A percentile compares a stretch with the other conserved stretches of the same genome.
Evolutionary conservation across 1,139 yeast genomes (phyloP).

Genomic region (Yamadazyma aaseri): DNA sequence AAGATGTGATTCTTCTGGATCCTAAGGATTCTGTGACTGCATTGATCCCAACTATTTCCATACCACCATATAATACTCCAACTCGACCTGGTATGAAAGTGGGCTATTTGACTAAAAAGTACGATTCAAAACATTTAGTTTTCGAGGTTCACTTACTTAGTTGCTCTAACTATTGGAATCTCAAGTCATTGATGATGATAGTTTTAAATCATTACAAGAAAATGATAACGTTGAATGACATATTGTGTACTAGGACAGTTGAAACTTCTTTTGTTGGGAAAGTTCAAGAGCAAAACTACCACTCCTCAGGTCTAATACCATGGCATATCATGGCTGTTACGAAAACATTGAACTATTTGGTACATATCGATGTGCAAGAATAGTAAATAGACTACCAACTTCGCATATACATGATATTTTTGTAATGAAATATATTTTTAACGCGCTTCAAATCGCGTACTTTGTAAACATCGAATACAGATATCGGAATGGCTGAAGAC

Average conservation of each 20-base stretch:
- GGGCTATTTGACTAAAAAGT: constrained; percentile 59
- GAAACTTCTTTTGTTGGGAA: constrained; percentile 19
- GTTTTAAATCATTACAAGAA: constrained; percentile 68
- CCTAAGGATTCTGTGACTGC: constrained; percentile 62
- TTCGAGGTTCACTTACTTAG: constrained; percentile 67
- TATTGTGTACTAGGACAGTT: constrained; percentile 33
- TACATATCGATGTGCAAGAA: constrained; percentile 42
- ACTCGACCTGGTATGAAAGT: constrained; percentile 69
- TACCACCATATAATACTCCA: constrained; percentile 68
- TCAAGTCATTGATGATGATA: constrained; percentile 55
- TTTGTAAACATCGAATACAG: constrained; percentile 1
- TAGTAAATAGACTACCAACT: constrained; percentile 7
- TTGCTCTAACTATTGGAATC: constrained; percentile 63
- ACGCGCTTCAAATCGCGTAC: constrained; percentile 3
- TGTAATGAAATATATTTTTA: constrained; percentile 1
- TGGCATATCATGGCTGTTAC: constrained; percentile 82
- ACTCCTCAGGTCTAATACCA: constrained; percentile 47
- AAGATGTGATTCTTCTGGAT: constrained; percentile 46
- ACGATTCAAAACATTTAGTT: constrained; percentile 24
- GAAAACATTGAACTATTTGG: constrained; percentile 54
- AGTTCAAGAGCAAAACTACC: constrained; percentile 22
- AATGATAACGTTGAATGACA: constrained; percentile 51
- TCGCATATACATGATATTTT: background rate
- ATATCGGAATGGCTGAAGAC: constrained; percentile 11
- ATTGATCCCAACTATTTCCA: constrained; percentile 55